These are phyloP conservation scores for Phylloporus arenicola DNA, from an alignment of 768 basidiomycete genomes.

Conservation along the genomic window DNA sequence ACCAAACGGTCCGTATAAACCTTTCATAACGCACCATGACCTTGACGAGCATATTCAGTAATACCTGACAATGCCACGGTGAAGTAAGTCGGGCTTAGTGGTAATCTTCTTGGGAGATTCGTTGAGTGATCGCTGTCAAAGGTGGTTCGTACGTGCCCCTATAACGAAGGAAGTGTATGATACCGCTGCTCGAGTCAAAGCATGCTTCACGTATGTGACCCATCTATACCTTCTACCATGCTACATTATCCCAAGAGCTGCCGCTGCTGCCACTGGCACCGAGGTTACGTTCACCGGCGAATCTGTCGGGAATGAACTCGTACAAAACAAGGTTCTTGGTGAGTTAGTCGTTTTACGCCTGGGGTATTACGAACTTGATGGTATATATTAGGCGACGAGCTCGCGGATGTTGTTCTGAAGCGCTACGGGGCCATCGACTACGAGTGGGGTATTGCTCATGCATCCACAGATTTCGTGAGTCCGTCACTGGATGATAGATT, in stretches of 20 bases:
- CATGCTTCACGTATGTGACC: conserved; percentile 63
- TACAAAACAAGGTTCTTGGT: conserved; percentile 67
- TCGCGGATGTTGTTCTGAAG: conserved; percentile 53
- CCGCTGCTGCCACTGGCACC: conserved; percentile 64
- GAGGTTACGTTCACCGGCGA: conserved; percentile 37
- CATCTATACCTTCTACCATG: not conserved
- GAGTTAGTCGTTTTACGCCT: not conserved
- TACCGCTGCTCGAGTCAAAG: conserved; percentile 53
- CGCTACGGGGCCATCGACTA: conserved; percentile 61
- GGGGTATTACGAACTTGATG: not conserved
- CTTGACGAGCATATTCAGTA: conserved; percentile 38
- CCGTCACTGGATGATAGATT: not conserved
- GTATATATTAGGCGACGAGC: conserved; percentile 55
- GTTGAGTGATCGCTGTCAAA: conserved; percentile 17
- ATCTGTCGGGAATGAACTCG: conserved; percentile 46
- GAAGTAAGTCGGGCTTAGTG: conserved; percentile 38
- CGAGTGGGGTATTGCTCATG: conserved; percentile 60
- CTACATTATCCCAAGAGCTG: conserved; percentile 43
- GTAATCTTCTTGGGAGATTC: not conserved
- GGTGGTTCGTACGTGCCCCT: conserved; percentile 72
- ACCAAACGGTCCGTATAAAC: conserved; percentile 49
- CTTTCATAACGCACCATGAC: not conserved
- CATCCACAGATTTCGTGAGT: conserved; percentile 81
- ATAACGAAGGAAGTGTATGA: conserved; percentile 55
- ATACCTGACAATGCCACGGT: conserved; percentile 80